A percentile compares a stretch with the other conserved stretches of the same genome.
phyloP scores from a whole-genome alignment of 2,329 filamentous ascomycete species.

The Allantophomopsis cytisporea region DNA sequence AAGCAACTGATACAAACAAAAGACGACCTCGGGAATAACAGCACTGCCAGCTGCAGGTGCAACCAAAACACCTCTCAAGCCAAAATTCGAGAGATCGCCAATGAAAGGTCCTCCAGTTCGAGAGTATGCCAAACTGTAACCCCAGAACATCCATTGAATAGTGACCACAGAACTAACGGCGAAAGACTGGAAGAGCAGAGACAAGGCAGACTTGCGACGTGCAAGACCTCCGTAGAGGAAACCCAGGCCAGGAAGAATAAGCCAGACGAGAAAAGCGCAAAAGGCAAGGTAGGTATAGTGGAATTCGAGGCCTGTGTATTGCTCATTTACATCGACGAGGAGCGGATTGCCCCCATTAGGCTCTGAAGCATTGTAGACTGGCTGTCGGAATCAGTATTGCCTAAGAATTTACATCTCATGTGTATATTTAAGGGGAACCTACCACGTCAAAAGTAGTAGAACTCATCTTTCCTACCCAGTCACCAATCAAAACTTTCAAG shows the following conservation, averaged over 20 bases:
- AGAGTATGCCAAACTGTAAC: constrained; percentile 49
- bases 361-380: neutral
- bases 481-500: too few relatives aligned
- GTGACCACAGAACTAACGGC: constrained; percentile 39
- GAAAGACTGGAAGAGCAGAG: constrained; percentile 48
- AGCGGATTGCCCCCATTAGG: constrained; percentile 40
- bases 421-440: too few relatives aligned
- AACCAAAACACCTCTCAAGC: constrained; percentile 43
- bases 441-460: too few relatives aligned
- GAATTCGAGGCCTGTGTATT: constrained; percentile 43
- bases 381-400: neutral
- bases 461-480: too few relatives aligned
- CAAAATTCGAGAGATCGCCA: constrained; percentile 46
- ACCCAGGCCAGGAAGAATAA: constrained; percentile 55
- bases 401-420: too few relatives aligned
- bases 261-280: constrained; percentile 47
- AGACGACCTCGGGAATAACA: constrained; percentile 49
- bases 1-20: constrained; percentile 51
- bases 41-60: constrained; percentile 44
- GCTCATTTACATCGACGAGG: constrained; percentile 33
- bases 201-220: constrained; percentile 45
- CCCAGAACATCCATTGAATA: constrained; percentile 51
- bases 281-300: constrained; percentile 46
- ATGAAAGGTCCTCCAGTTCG: constrained; percentile 47
- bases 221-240: constrained; percentile 51